Evolutionary conservation across 148 eudicot genomes (phyloP).

Genomic region (Cornus suecica): DNA sequence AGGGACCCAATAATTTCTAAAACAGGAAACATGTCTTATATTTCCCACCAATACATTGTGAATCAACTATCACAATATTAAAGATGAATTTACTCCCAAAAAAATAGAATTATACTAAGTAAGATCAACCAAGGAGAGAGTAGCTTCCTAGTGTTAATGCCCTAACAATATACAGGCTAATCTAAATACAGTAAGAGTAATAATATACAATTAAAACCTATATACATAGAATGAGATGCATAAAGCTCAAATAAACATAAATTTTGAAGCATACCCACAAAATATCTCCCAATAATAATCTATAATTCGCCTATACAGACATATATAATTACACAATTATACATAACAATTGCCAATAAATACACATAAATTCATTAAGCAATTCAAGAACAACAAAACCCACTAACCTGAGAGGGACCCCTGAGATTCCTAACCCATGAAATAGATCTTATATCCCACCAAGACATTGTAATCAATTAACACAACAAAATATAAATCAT

Average conservation of each 20-base stretch:
- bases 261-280: neutral
- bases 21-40: slow-evolving; percentile 5
- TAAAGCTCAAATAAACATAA: neutral
- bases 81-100: too few relatives aligned
- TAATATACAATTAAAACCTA: too few relatives aligned
- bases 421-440: slow-evolving; percentile 4
- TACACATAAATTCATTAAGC: neutral
- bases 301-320: neutral
- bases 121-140: too few relatives aligned
- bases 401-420: neutral
- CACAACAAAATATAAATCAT: too few relatives aligned
- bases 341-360: too few relatives aligned
- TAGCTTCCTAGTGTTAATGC: too few relatives aligned
- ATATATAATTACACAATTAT: neutral
- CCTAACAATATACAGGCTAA: too few relatives aligned
- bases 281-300: neutral
- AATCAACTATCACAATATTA: too few relatives aligned
- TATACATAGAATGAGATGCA: too few relatives aligned
- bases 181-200: too few relatives aligned
- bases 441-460: slow-evolving; percentile 12
- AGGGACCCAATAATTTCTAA: neutral
- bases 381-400: neutral
- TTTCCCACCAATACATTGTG: too few relatives aligned
- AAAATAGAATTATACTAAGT: too few relatives aligned
- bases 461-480: slow-evolving; percentile 3